Base-by-base conservation (phyloP, 495 filamentous ascomycete species). In the Neurospora sp. region DNA sequence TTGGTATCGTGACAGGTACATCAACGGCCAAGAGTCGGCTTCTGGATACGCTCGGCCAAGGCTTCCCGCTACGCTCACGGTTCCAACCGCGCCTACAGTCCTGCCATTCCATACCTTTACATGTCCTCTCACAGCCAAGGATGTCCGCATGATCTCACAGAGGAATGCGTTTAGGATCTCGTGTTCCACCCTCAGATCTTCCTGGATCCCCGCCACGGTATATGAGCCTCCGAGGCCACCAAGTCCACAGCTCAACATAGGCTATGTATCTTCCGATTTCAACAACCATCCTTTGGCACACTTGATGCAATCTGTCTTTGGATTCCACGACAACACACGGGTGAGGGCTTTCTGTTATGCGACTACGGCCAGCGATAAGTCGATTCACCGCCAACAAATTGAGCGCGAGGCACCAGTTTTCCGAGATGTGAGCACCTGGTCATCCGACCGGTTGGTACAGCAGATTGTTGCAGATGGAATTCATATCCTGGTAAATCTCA, bases 71-170 rank as follows among this genome's bases (percentile, higher is more conserved):
- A 85, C 87, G 40, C 82, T 99, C 39, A 86, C 94, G 20, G 88
- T 96, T 8, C 96, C 96, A 6, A 91, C 92, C 70, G 96, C 96
- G 20, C 96, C 96, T 12, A 99, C 96, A 0, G 94, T 99, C 16
- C 84, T 99, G 3, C 96, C 96, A n/a, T 99, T 99, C 77, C 96
- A 99, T 78, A 98, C 96, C 3, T 99, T 99, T 79, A 98, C 96
- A 41, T 97, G 92, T 75, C 96, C 96, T 0, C 83, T 99, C 71
- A 94, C 93, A 16, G 94, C 96, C 3, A 95, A 94, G 79, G 93
- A 98, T 76, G 93, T 99, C 74, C 92, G 96, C 4, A 90, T 92
- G 80, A 98, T 99, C 73, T 98, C 96, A 20, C 94, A 98, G 79
- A 87, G 96, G 16, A 99, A 99, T 78, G 96, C 93, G 18, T 86